Evolutionary conservation across 2,329 filamentous ascomycete genomes (phyloP), one percentile per base, ranked within the genome.

Genomic region (Periconia sp.): DNA sequence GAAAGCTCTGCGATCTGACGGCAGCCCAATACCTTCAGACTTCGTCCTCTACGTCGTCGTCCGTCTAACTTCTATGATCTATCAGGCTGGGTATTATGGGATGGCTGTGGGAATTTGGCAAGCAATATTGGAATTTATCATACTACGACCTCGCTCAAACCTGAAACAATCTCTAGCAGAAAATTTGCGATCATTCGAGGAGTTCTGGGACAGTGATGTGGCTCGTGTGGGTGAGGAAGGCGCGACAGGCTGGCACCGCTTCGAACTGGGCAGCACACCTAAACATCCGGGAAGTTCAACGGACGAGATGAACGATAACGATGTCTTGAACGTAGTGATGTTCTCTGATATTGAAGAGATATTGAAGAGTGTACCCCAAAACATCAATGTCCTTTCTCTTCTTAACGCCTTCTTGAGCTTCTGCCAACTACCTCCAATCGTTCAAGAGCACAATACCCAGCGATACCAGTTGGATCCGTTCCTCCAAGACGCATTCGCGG

Each of bases 131-230:
- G 93, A 97, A 66, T 78, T 88, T 49, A 85, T 84, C 17, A 82
- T 91, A 54, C 85, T 85, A 45, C 78, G 79, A 2, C 85, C 89
- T n/a, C 78, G 50, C 19, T 18, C 35, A 13, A 23, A 17, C 18
- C 6, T 14, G 8, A 13, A 48, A 1, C 1, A 23, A 0, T n/a
- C 46, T 31, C 31, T 30, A 1, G 13, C 20, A 43, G 47, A 59
- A 18, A 42, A 41, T 2, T 2, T 59, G 5, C 41, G 18, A 2
- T 41, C 42, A 19, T 89, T 96, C 56, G 77, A 83, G 45, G 81
- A 86, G 2, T 96, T 94, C 58, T 97, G 94, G 94, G 91, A 96
- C 54, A 90, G 86, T 52, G 93, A 97, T 66, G 81, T 85, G 0
- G 79, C 89, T 0, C 84, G 93, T 6, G 82, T 96, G 50, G 93